Conservation (phyloP, 1,284 basidiomycete species). For the Wallemia hederae region DNA sequence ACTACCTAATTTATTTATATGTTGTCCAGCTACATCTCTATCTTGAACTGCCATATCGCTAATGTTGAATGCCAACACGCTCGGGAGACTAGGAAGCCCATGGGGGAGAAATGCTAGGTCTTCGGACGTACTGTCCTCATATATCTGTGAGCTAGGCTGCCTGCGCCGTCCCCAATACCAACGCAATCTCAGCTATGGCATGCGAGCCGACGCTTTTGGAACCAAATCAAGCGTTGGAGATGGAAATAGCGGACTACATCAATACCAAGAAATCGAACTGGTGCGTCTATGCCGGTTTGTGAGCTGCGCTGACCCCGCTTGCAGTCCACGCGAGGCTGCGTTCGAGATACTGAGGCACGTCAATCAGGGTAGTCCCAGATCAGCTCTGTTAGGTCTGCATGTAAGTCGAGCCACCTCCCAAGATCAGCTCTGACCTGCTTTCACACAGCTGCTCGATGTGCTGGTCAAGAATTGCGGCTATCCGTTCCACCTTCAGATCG, state of each 20-base stretch:
- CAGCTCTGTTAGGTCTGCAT: conserved; percentile 40
- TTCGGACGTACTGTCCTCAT: background rate
- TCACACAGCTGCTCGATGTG: conserved; percentile 44
- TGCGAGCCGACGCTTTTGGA: conserved; percentile 64
- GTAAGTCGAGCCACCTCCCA: conserved; percentile 7
- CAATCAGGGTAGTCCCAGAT: conserved; percentile 69
- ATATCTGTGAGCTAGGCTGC: background rate
- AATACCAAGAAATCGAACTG: conserved; percentile 90
- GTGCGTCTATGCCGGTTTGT: conserved; percentile 22
- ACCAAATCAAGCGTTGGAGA: conserved; percentile 69
- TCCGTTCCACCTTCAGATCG: conserved; percentile 81
- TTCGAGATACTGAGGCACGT: conserved; percentile 51
- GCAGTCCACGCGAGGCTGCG: conserved; percentile 58
- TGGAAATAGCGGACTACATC: conserved; percentile 78
- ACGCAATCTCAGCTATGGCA: conserved; percentile 17
- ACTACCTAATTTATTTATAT: background rate
- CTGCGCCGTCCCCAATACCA: background rate
- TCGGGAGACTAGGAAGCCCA: background rate
- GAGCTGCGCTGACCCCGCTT: background rate
- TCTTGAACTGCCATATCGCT: background rate
- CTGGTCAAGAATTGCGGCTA: conserved; percentile 90
- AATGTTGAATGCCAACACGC: background rate
- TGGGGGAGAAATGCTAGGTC: background rate
- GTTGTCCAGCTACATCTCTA: background rate
- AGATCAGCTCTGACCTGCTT: conserved; percentile 8